Evolutionary conservation across 257 asterid genomes (phyloP).

Genomic region (Lantana camara): DNA sequence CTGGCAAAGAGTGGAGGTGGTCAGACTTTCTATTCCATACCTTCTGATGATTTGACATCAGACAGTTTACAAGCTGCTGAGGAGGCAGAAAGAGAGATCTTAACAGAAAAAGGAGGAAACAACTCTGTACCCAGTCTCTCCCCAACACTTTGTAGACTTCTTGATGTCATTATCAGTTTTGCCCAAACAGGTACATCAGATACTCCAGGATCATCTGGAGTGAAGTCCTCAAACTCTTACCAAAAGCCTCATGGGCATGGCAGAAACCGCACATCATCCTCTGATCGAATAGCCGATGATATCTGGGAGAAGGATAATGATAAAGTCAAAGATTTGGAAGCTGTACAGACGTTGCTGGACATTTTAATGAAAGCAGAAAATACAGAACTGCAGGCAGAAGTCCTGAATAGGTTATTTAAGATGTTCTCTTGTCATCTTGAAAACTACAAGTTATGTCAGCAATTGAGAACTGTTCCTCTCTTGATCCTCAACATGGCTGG

Average conservation of each 20-base stretch:
- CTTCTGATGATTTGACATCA: slow-evolving; percentile 49
- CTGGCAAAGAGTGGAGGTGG: slow-evolving; percentile 61
- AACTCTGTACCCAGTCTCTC: slow-evolving; percentile 57
- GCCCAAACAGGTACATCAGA: slow-evolving; percentile 82
- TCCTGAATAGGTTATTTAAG: slow-evolving; percentile 87
- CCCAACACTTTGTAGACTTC: slow-evolving; percentile 86
- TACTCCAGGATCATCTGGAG: slow-evolving; percentile 38
- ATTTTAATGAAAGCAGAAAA: slow-evolving; percentile 90
- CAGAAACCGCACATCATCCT: slow-evolving; percentile 72
- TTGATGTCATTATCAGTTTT: slow-evolving; percentile 80
- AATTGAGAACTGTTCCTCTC: slow-evolving; percentile 92
- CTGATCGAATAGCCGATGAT: slow-evolving; percentile 74
- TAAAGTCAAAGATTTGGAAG: slow-evolving; percentile 94
- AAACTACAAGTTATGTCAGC: slow-evolving; percentile 91
- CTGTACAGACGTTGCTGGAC: slow-evolving; percentile 96
- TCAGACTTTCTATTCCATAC: slow-evolving; percentile 44
- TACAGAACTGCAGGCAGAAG: slow-evolving; percentile 91
- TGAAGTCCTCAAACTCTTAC: slow-evolving; percentile 56
- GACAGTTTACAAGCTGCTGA: slow-evolving; percentile 42
- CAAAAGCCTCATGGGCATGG: slow-evolving; percentile 65
- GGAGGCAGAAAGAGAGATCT: slow-evolving; percentile 37
- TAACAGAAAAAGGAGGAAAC: slow-evolving; percentile 43
- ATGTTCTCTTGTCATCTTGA: slow-evolving; percentile 95
- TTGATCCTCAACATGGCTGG: slow-evolving; percentile 97
- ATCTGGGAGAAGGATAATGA: slow-evolving; percentile 83